Conservation (phyloP, 2,329 filamentous ascomycete species). For the Pestalotiopsis sp. region DNA sequence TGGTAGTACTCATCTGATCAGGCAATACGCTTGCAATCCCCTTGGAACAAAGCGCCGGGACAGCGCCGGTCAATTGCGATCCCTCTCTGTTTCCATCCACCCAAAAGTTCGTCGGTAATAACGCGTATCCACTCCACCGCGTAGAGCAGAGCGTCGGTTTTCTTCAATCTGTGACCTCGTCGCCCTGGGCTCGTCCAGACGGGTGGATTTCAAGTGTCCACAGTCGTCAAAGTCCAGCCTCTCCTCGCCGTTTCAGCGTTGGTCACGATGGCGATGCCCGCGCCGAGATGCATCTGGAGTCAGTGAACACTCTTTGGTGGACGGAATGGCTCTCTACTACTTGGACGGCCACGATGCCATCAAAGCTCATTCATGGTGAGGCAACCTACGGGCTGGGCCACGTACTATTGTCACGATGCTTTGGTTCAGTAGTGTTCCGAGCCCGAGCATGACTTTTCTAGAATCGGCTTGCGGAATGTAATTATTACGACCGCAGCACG, state of each 20-base stretch:
- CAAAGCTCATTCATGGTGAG: neutral
- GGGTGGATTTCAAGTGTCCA: slow-evolving; percentile 7
- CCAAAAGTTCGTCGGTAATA: slow-evolving; percentile 3
- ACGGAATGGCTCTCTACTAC: neutral
- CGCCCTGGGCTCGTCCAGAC: slow-evolving; percentile 1
- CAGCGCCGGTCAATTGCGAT: slow-evolving; percentile 7
- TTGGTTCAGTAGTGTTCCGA: neutral
- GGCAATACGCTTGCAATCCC: slow-evolving; percentile 1
- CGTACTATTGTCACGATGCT: neutral
- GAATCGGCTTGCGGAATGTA: neutral
- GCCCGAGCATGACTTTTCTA: neutral
- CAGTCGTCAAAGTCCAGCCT: slow-evolving; percentile 7
- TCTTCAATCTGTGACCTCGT: slow-evolving; percentile 12
- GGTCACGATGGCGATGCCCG: neutral
- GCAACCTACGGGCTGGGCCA: neutral
- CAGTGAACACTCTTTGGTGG: neutral
- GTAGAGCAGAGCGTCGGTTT: neutral
- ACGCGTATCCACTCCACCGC: slow-evolving; percentile 7
- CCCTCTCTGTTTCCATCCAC: neutral
- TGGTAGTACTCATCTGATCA: slow-evolving; percentile 2
- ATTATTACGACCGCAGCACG: neutral
- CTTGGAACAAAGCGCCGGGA: slow-evolving; percentile 10
- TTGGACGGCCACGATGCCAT: neutral
- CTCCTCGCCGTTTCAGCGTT: neutral
- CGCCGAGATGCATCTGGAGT: neutral